These are phyloP conservation scores for Margaritispora aquatica DNA, from an alignment of 495 filamentous ascomycete species.

Conservation along the genomic window DNA sequence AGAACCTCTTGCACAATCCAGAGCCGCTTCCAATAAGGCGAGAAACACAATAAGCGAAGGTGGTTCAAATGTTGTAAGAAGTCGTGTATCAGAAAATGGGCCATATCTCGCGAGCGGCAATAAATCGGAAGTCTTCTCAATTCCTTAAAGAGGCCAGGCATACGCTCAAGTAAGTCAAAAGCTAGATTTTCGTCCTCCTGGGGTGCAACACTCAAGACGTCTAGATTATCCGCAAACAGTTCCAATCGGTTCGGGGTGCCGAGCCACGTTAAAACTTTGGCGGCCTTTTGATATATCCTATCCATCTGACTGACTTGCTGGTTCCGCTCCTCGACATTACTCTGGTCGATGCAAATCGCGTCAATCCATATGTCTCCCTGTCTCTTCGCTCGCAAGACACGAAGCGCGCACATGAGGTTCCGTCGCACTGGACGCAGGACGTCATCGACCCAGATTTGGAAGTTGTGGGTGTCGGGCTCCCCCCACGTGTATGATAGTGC, in stretches of 20 bases:
- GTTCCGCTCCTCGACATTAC: conserved; percentile 10
- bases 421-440: not conserved
- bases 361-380: conserved; percentile 9
- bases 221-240: no score
- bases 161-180: no score
- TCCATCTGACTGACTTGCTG: conserved; percentile 12
- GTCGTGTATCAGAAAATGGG: no score
- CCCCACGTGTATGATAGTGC: conserved; percentile 4
- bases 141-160: no score
- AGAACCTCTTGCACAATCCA: not conserved
- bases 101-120: no score
- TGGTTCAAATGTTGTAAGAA: not conserved
- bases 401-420: not conserved
- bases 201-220: no score
- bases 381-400: not conserved
- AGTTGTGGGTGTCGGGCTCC: not conserved
- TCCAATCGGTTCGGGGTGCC: no score
- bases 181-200: no score
- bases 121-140: no score
- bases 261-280: conserved; percentile 1
- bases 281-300: conserved; percentile 5
- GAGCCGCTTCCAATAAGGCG: not conserved
- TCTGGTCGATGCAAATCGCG: conserved; percentile 15
- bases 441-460: not conserved
- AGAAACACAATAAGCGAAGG: not conserved